Evolutionary conservation across 352 stramenopile genomes (phyloP), one percentile per base, ranked within the genome.

Genomic region (Globisporangium sylvaticum): DNA sequence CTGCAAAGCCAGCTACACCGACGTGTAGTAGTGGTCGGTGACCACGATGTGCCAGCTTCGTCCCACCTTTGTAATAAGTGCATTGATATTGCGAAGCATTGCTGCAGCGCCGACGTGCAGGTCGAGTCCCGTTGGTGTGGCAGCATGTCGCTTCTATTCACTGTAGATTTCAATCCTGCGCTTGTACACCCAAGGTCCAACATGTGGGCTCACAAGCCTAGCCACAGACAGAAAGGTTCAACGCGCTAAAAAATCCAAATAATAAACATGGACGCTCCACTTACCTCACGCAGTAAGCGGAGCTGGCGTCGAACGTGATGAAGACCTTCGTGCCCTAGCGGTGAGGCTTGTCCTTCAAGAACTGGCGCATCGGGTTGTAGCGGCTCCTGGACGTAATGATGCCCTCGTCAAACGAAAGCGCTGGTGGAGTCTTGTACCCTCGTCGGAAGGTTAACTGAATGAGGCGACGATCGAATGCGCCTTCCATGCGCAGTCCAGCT

Each of bases 21-120:
- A 46, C 27, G 54, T 60, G 54, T 60, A 60, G 20, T 48, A 60
- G 27, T 27, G 54, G 15, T 60, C 54, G 1, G 54, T 60, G 24
- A 60, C 9, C 14, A 60, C 31, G 12, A 27, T 27, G 54, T 46
- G 54, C 10, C 46, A 54, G 46, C 46, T 15, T 4, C 20, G 20
- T 54, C 46, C 46, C 1, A 54, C 46, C 14, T n/a, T 22, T 6
- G 46, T 7, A 15, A 54, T 54, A 7, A 54, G 18, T 27, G 46
- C 20, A 15, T 54, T 54, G 9, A 56, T 24, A 14, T 56, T n/a
- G 10, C 48, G 48, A 24, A 29, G 48, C 20, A 56, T 4, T 2
- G 48, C 48, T 25, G 48, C 8, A 56, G 48, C 48, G 20, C 20
- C n/a, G 48, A 4, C 48, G 20, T 56, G 48, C 12, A 24, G 9